Conservation (phyloP, 495 filamentous ascomycete species). For the Extremus antarcticus region DNA sequence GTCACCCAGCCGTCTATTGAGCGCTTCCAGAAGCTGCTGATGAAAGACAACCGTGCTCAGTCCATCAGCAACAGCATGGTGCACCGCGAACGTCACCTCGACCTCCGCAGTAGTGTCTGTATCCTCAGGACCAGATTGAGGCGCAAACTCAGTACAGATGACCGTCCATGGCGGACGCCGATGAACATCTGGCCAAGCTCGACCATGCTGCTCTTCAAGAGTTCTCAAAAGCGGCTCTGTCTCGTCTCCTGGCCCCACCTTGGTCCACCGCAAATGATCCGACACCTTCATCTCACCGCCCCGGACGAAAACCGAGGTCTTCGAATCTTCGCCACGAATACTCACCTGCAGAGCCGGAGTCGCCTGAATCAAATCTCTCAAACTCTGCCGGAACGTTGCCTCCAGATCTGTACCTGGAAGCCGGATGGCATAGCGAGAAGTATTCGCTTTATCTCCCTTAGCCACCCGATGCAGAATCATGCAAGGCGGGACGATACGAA, state of each 20-base stretch:
- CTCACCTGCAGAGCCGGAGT: background rate
- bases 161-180: background rate
- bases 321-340: background rate
- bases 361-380: background rate
- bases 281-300: background rate
- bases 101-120: background rate
- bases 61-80: background rate
- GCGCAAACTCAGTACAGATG: background rate
- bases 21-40: background rate
- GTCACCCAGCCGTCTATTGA: background rate
- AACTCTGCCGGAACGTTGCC: background rate
- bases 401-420: background rate
- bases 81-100: background rate
- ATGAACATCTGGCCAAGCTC: background rate
- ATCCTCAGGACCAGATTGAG: background rate
- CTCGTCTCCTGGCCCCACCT: background rate
- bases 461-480: background rate
- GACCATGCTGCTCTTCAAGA: background rate
- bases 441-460: background rate
- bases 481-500: background rate
- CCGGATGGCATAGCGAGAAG: background rate
- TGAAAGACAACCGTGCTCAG: background rate
- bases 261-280: background rate
- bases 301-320: background rate
- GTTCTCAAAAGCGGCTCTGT: background rate